A percentile compares a stretch with the other conserved stretches of the same genome.
Conservation (phyloP, 768 basidiomycete genomes). For the Tephrocybe sp. region DNA sequence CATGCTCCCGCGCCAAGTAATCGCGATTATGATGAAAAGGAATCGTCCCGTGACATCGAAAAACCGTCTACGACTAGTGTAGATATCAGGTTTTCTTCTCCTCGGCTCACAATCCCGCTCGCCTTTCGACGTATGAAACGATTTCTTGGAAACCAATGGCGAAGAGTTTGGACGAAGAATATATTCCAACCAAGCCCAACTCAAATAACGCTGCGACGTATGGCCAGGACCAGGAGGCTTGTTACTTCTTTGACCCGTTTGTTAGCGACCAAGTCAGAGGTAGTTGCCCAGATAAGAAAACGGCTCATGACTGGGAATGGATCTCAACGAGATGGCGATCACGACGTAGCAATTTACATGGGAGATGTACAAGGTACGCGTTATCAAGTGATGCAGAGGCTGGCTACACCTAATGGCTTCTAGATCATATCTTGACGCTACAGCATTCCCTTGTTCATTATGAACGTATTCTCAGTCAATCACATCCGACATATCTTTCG, state of each 20-base stretch:
- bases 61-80: slow-evolving; percentile 19
- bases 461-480: slow-evolving; percentile 85
- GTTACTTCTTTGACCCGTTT: slow-evolving; percentile 79
- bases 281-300: slow-evolving; percentile 78
- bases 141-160: slow-evolving; percentile 26
- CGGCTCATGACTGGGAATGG: slow-evolving; percentile 52
- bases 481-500: slow-evolving; percentile 83
- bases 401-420: background rate
- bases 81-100: slow-evolving; percentile 31
- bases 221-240: slow-evolving; percentile 75
- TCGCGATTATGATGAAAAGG: slow-evolving; percentile 1
- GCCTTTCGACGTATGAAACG: slow-evolving; percentile 37
- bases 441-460: slow-evolving; percentile 84
- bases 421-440: slow-evolving; percentile 89
- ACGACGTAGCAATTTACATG: slow-evolving; percentile 83
- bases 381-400: slow-evolving; percentile 7
- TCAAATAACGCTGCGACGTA: slow-evolving; percentile 62
- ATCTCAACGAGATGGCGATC: slow-evolving; percentile 46
- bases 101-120: slow-evolving; percentile 33
- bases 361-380: slow-evolving; percentile 86
- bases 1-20: background rate
- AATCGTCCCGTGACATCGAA: background rate
- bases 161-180: slow-evolving; percentile 12
- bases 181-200: slow-evolving; percentile 31
- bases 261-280: slow-evolving; percentile 79